phyloP scores from a whole-genome alignment of 768 basidiomycete species.

The Lactarius evosmus region DNA sequence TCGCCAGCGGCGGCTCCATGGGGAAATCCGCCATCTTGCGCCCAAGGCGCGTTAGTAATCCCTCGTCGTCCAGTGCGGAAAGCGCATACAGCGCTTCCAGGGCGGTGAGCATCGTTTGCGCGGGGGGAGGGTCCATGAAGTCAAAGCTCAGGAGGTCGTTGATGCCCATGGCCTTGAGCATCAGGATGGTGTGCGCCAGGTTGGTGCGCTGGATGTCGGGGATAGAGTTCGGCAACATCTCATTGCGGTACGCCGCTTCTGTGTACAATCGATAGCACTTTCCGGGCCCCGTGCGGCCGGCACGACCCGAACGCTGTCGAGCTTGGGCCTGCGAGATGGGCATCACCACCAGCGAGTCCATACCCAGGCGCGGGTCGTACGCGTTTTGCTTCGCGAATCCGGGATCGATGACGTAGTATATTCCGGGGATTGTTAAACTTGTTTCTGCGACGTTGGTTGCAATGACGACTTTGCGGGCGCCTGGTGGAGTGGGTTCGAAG shows the following conservation, averaged over 20 bases:
- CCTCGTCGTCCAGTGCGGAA: constrained; percentile 96
- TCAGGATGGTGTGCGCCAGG: constrained; percentile 85
- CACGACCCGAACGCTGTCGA: constrained; percentile 91
- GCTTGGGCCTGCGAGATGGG: constrained; percentile 99
- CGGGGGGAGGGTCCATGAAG: constrained; percentile 99
- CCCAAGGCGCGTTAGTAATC: constrained; percentile 87
- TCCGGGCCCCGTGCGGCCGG: constrained; percentile 96
- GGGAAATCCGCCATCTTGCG: constrained; percentile 99
- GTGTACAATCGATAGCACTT: constrained; percentile 98
- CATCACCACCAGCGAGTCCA: constrained; percentile 98
- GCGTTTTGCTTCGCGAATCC: constrained; percentile 99
- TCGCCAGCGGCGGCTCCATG: constrained; percentile 93
- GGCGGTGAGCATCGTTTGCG: constrained; percentile 95
- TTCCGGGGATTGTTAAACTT: constrained; percentile 95
- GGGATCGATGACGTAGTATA: constrained; percentile 98
- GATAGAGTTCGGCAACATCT: constrained; percentile 96
- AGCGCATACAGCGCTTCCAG: constrained; percentile 92
- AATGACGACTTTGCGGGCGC: constrained; percentile 97
- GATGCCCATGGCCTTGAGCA: constrained; percentile 98
- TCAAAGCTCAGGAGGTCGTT: constrained; percentile 97
- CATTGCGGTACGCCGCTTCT: constrained; percentile 96
- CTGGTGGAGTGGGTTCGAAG: constrained; percentile 96
- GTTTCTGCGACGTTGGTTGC: constrained; percentile 99
- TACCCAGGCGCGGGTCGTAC: constrained; percentile 93
- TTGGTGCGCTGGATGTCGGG: constrained; percentile 98